Evolutionary conservation across 2,329 filamentous ascomycete species (phyloP).

Genomic region (Cercospora sesami): DNA sequence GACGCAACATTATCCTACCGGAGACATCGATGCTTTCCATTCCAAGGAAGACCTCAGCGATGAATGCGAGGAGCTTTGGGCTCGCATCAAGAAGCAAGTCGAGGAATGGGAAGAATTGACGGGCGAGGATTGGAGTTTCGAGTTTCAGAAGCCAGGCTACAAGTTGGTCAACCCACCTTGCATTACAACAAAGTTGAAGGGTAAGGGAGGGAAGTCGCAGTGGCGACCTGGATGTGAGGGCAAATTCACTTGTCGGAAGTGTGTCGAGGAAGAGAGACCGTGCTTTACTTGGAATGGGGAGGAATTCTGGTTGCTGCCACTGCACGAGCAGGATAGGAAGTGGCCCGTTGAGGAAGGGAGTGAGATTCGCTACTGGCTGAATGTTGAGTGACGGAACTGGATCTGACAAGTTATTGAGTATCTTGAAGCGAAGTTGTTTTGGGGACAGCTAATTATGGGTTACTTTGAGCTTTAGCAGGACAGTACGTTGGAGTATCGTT

Average conservation of each 20-base stretch:
- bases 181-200: conserved; percentile 29
- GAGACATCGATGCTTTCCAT: conserved; percentile 19
- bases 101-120: conserved; percentile 29
- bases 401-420: neutral
- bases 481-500: neutral
- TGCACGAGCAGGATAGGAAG: conserved; percentile 32
- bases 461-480: neutral
- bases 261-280: conserved; percentile 26
- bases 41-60: conserved; percentile 19
- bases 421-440: neutral
- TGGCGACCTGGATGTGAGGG: conserved; percentile 31
- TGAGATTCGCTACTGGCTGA: conserved; percentile 33
- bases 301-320: conserved; percentile 33
- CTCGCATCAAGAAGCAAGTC: conserved; percentile 20
- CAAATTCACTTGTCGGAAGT: conserved; percentile 31
- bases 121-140: conserved; percentile 29
- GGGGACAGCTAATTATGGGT: neutral
- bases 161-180: conserved; percentile 19
- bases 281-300: conserved; percentile 31
- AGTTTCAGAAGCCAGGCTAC: conserved; percentile 25
- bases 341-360: conserved; percentile 23
- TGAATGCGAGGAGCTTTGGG: conserved; percentile 28
- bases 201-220: conserved; percentile 20
- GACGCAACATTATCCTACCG: conserved; percentile 18
- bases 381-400: conserved; percentile 19